Base-by-base conservation (phyloP, 495 filamentous ascomycete species). In the Penicillium dipodomyicola region DNA sequence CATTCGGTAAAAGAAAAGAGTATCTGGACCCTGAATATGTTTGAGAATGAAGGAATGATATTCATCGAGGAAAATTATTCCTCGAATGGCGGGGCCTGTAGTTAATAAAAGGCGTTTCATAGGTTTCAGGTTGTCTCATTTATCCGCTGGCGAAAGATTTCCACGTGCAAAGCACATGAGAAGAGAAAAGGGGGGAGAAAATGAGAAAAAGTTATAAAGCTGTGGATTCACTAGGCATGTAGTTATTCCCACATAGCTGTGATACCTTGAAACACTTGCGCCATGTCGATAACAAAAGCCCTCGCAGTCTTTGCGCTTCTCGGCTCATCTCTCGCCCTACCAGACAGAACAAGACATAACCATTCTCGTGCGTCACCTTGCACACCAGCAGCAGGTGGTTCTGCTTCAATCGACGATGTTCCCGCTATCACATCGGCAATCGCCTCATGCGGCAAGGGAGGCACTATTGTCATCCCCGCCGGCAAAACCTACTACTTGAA, bases 401-500 rank as follows among this genome's bases (percentile, higher is more conserved):
- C 58, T 5, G 50, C 63, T 1, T 63, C 69, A 11, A 61, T 56
- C 5, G 73, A 77, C 25, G 75, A 78, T 61, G 63, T 69, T 3
- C 74, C 75, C 12, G 71, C 74, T 5, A 76, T 77, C 17, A 50
- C 55, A 27, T 63, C 67, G 0, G 74, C 74, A 0, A 72, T 75
- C 27, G 43, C 64, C 30, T 67, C 67, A 19, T 78, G 72, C 54
- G 71, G 77, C 29, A 62, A 69, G 2, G 68, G 70, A 17, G 77
- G 75, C 4, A 77, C 71, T 0, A 77, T 80, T 22, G 68, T 75
- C 3, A 72, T 80, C 35, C 77, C 77, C 3, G 55, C 65, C 2
- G 69, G 65, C 1, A 66, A 50, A 0, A 78, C 73, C 3, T 80
- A 78, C 52, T 69, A 70, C 52, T 56, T 75, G 42, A 69, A 73